A percentile compares a stretch with the other conserved stretches of the same genome.
Conservation (phyloP, 2,329 filamentous ascomycete genomes). For the Claviceps humidiphila region DNA sequence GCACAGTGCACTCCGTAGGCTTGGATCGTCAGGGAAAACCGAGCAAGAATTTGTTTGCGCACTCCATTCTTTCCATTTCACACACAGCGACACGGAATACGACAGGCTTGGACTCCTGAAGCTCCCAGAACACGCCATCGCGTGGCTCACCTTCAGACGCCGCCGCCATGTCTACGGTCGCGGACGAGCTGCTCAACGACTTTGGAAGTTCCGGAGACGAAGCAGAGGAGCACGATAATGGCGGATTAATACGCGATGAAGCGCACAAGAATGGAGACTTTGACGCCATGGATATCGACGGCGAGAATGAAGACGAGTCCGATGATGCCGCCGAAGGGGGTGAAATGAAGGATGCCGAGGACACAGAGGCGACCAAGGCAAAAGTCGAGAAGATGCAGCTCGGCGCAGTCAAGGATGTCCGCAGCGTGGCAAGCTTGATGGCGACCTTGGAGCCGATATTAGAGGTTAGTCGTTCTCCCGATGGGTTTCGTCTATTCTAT, state of each 20-base stretch:
- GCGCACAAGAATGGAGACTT: constrained; percentile 24
- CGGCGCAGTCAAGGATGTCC: constrained; percentile 59
- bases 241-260: constrained; percentile 30
- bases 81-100: background rate
- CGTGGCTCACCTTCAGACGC: background rate
- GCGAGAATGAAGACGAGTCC: constrained; percentile 24
- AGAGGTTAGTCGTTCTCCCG: constrained; percentile 48
- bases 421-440: constrained; percentile 69
- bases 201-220: constrained; percentile 55
- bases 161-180: constrained; percentile 67
- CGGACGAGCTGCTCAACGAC: constrained; percentile 83
- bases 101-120: background rate
- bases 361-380: constrained; percentile 58
- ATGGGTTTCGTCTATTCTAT: background rate
- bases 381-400: constrained; percentile 76
- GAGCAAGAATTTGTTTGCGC: background rate
- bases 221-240: constrained; percentile 46
- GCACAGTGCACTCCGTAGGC: no score
- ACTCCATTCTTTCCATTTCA: background rate
- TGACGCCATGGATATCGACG: constrained; percentile 44
- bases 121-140: background rate
- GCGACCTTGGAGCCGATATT: constrained; percentile 68
- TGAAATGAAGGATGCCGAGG: constrained; percentile 38
- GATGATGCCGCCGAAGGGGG: constrained; percentile 48
- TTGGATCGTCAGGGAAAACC: background rate